Base-by-base conservation (phyloP, 352 stramenopile genomes). In the Bremia lactucae region DNA sequence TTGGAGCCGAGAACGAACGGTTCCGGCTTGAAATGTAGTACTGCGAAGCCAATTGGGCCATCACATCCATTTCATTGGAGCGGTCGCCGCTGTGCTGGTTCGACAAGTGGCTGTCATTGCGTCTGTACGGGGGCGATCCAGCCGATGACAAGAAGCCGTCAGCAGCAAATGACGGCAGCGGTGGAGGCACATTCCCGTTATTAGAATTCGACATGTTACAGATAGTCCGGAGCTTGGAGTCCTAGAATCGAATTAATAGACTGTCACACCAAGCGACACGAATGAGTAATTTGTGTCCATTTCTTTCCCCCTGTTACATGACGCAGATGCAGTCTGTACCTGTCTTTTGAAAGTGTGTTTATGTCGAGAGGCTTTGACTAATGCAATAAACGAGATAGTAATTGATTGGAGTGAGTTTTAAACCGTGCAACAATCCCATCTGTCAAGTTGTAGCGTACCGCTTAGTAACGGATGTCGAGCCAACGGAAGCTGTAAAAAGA, bases 1-100 rank as follows among this genome's bases (percentile, higher is more conserved):
- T 81, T 13, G 71, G 75, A 16, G 72, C 75, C 42, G 72, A 88
- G 37, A 67, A 75, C 41, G 72, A 84, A 22, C 75, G 76, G 53
- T 78, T 86, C 38, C 71, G 71, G 29, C 68, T 79, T 9, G 62
- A 56, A 21, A 64, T 64, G 57, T 87, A 89, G 37, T 89, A 89
- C 55, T 87, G 75, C 25, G 72, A 87, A 25, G 77, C 77, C 23
- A 89, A 46, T 52, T 89, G 77, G 34, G 77, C 73, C 74, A 89
- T 87, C 22, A 89, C 72, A 47, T 89, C 77, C 53, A 88, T 72
- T 45, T 79, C 72, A 18, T 60, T 49, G 15, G 25, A 43, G 33
- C 49, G 39, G 11, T 55, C 44, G 5, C 25, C 46, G 31, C 38
- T 36, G 26, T 23, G 28, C 8, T 31, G 44, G 35, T 28, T 29